Evolutionary conservation across 2,329 filamentous ascomycete genomes (phyloP).

Genomic region (Alternaria rosae): DNA sequence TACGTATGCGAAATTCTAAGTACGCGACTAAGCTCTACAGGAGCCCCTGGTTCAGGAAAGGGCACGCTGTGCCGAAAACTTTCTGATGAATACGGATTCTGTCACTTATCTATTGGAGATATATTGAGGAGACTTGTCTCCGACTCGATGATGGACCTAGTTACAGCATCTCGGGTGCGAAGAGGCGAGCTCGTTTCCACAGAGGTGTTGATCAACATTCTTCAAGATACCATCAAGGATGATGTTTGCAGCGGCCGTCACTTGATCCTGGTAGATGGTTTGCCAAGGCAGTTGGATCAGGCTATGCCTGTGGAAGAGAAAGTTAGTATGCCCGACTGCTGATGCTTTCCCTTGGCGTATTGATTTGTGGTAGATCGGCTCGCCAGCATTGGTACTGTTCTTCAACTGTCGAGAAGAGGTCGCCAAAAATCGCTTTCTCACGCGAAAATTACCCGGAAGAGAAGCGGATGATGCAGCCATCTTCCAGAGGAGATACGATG

Average conservation of each 20-base stretch:
- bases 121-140: constrained; percentile 4
- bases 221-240: background rate
- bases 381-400: constrained; percentile 7
- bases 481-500: background rate
- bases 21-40: constrained; percentile 16
- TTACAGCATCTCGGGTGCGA: background rate
- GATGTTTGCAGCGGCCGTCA: background rate
- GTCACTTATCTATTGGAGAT: constrained; percentile 42
- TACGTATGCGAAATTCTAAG: constrained; percentile 3
- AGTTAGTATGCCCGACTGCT: background rate
- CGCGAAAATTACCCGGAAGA: constrained; percentile 10
- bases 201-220: background rate
- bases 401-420: constrained; percentile 6
- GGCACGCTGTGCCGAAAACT: constrained; percentile 40
- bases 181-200: constrained; percentile 2
- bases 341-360: background rate
- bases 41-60: constrained; percentile 43
- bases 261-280: constrained; percentile 7
- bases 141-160: background rate
- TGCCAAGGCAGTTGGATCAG: constrained; percentile 8
- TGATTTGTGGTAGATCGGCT: background rate
- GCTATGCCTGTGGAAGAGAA: constrained; percentile 5
- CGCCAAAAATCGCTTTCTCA: constrained; percentile 9
- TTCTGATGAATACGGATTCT: constrained; percentile 20
- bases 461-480: constrained; percentile 6